Evolutionary conservation across 257 asterid species (phyloP).

Genomic region (Solanum paucissectum): DNA sequence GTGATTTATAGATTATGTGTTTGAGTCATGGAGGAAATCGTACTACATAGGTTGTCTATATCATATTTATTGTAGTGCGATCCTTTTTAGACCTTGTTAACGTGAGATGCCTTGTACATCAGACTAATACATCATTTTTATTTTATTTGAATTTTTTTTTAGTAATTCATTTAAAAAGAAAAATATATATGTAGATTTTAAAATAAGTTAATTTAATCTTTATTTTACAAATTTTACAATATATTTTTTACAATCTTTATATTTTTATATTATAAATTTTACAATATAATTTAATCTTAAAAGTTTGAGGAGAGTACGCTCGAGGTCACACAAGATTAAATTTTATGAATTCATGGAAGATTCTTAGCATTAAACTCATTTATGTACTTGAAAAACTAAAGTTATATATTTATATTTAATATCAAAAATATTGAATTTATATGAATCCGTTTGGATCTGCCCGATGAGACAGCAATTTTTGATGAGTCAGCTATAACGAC

Average conservation of each 20-base stretch:
- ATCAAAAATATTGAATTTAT: background rate
- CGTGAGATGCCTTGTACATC: too few relatives aligned
- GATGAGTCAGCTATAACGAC: background rate
- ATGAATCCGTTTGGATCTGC: background rate
- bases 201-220: background rate
- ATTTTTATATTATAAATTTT: too few relatives aligned
- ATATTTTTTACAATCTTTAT: too few relatives aligned
- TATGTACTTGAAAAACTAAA: background rate
- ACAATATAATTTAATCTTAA: too few relatives aligned
- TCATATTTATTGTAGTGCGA: background rate
- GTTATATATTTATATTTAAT: background rate
- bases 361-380: background rate
- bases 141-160: too few relatives aligned
- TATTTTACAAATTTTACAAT: too few relatives aligned
- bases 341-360: background rate
- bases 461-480: background rate
- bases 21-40: background rate
- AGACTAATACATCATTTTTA: too few relatives aligned
- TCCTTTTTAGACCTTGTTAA: too few relatives aligned
- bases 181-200: too few relatives aligned
- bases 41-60: too few relatives aligned
- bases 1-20: background rate
- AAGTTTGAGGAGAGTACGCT: background rate
- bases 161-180: too few relatives aligned
- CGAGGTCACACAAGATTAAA: background rate